Percentiles rank a stretch among this genome's conserved stretches.
Conservation (phyloP, 1,284 basidiomycete genomes). For the Tremellales sp. region DNA sequence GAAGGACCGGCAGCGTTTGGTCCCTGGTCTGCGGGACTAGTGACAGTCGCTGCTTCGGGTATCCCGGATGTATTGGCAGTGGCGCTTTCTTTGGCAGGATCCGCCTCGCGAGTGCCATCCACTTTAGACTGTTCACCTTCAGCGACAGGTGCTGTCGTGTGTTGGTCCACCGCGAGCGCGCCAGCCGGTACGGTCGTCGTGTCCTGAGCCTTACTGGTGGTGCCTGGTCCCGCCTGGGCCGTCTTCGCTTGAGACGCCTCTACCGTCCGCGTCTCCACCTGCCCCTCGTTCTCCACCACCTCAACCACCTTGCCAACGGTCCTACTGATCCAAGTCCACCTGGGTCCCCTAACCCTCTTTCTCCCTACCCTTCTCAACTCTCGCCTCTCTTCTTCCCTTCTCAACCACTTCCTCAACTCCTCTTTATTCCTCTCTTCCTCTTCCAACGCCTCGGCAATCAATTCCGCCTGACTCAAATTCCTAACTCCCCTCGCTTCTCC, state of each 20-base stretch:
- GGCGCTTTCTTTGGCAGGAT: too few species aligned
- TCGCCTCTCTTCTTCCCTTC: constrained; percentile 51
- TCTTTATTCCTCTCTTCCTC: constrained; percentile 54
- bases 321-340: constrained; percentile 50
- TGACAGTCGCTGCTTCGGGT: too few species aligned
- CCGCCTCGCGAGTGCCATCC: too few species aligned
- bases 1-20: too few species aligned
- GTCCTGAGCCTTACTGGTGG: too few species aligned
- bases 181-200: too few species aligned
- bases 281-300: constrained; percentile 14
- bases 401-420: constrained; percentile 50
- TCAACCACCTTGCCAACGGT: constrained; percentile 44
- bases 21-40: too few species aligned
- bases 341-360: constrained; percentile 50
- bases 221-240: background rate
- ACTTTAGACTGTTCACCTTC: too few species aligned
- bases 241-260: background rate
- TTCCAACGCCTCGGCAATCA: constrained; percentile 53
- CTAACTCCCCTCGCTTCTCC: constrained; percentile 31
- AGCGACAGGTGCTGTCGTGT: too few species aligned
- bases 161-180: too few species aligned
- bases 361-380: constrained; percentile 48
- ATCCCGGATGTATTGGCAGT: too few species aligned
- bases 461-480: constrained; percentile 50
- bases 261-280: background rate